A percentile compares a stretch with the other conserved stretches of the same genome.
These are phyloP conservation scores for Grigorovia jiainica DNA, from an alignment of 805 yeast species.

Conservation along the genomic window DNA sequence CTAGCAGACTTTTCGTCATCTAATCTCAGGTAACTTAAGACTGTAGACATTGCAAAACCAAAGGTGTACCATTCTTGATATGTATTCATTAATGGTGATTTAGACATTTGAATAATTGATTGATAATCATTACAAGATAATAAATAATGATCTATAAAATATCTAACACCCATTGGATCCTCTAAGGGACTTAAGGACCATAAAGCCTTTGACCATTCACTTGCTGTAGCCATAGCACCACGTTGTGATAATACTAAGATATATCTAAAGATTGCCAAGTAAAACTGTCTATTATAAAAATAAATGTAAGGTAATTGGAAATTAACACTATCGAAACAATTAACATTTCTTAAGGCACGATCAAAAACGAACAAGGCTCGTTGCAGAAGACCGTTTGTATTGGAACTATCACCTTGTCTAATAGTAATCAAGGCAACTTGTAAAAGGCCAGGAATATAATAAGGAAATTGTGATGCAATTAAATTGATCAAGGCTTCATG, in stretches of 20 bases:
- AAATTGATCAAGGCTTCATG: slow-evolving; percentile 59
- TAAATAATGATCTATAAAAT: slow-evolving; percentile 74
- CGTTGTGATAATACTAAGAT: slow-evolving; percentile 62
- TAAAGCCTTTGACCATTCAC: slow-evolving; percentile 61
- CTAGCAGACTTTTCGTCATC: slow-evolving; percentile 38
- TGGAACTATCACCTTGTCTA: slow-evolving; percentile 63
- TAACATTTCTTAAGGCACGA: slow-evolving; percentile 53
- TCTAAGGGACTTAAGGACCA: slow-evolving; percentile 63
- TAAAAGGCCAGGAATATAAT: slow-evolving; percentile 67
- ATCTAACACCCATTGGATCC: slow-evolving; percentile 79
- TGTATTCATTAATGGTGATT: slow-evolving; percentile 46
- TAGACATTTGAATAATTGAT: slow-evolving; percentile 48
- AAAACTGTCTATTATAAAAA: slow-evolving; percentile 69
- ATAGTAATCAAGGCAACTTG: slow-evolving; percentile 67
- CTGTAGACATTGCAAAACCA: slow-evolving; percentile 56
- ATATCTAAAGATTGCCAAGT: slow-evolving; percentile 63
- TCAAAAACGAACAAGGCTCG: slow-evolving; percentile 73
- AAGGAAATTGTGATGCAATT: slow-evolving; percentile 49
- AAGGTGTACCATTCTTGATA: slow-evolving; percentile 66
- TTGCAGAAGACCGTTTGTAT: slow-evolving; percentile 66
- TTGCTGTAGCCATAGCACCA: slow-evolving; percentile 70
- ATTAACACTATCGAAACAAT: slow-evolving; percentile 44
- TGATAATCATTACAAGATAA: slow-evolving; percentile 54
- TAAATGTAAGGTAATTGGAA: slow-evolving; percentile 67
- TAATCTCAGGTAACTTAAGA: slow-evolving; percentile 47